phyloP scores from a whole-genome alignment of 192 early-diverging fungal genomes.

The Chytriomyces sp. region DNA sequence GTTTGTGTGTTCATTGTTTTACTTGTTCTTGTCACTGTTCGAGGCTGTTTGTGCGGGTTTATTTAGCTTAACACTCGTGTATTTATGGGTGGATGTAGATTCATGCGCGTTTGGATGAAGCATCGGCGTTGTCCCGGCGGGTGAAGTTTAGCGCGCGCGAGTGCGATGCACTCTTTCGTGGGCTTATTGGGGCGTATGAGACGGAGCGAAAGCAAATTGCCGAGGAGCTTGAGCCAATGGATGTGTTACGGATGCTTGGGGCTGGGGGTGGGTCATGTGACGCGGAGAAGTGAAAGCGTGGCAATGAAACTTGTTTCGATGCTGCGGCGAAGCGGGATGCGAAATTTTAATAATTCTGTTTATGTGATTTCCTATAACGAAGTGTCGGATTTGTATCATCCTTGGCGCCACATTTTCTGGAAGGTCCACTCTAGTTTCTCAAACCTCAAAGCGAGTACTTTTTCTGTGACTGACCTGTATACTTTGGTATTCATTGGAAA shows the following conservation, averaged over 20 bases:
- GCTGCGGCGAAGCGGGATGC: too few species aligned
- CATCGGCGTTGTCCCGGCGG: background rate
- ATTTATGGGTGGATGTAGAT: background rate
- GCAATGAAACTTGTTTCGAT: too few species aligned
- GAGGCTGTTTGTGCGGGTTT: background rate
- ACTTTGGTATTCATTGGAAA: too few species aligned
- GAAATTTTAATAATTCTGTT: too few species aligned
- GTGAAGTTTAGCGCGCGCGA: constrained; percentile 3
- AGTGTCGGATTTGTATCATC: too few species aligned
- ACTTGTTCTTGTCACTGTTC: background rate
- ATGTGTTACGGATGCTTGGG: constrained; percentile 18
- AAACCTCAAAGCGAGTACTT: too few species aligned
- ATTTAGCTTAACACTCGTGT: too few species aligned
- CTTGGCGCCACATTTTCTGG: too few species aligned
- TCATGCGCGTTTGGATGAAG: background rate
- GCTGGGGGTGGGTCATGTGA: constrained; percentile 1
- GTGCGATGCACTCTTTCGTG: constrained; percentile 5
- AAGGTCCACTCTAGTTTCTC: too few species aligned
- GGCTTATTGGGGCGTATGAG: constrained; percentile 19
- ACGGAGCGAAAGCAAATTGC: background rate
- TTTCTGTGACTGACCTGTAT: too few species aligned
- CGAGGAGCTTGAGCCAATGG: constrained; percentile 14
- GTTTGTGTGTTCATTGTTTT: background rate
- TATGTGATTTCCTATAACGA: too few species aligned
- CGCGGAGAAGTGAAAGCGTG: background rate